phyloP scores from a whole-genome alignment of 306 rosid genomes.

The Citrullus amarus region DNA sequence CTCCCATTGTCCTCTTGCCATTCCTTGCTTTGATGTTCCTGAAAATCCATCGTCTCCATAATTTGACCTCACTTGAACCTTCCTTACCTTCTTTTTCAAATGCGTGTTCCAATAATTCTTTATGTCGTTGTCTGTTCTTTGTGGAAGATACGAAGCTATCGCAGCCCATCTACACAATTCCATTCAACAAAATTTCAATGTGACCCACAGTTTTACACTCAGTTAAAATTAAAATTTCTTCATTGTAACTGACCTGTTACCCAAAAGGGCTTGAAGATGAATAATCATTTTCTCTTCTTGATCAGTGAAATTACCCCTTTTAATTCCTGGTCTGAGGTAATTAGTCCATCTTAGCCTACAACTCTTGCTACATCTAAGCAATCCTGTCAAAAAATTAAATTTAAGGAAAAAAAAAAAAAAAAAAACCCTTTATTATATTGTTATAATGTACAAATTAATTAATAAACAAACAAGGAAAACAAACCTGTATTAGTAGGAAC shows the following conservation, averaged over 20 bases:
- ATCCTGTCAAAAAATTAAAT: slow-evolving; percentile 23
- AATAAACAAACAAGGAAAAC: too few species aligned
- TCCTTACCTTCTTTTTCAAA: slow-evolving; percentile 49
- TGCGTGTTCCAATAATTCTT: slow-evolving; percentile 68
- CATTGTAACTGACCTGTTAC: slow-evolving; percentile 31
- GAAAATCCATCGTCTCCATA: background rate
- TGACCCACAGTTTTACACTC: background rate
- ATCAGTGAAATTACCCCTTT: slow-evolving; percentile 53
- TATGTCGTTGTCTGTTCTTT: slow-evolving; percentile 65
- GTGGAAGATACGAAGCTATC: slow-evolving; percentile 63
- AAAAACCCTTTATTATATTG: too few species aligned
- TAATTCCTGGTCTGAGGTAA: slow-evolving; percentile 64
- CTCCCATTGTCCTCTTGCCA: slow-evolving; percentile 65
- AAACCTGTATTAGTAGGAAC: slow-evolving; percentile 54
- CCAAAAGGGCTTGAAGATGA: slow-evolving; percentile 70
- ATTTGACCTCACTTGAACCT: slow-evolving; percentile 22
- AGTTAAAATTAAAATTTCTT: background rate
- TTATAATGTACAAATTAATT: too few species aligned
- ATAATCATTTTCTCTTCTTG: slow-evolving; percentile 62
- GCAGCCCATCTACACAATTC: slow-evolving; percentile 51
- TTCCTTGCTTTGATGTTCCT: slow-evolving; percentile 6
- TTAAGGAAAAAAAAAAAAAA: too few species aligned
- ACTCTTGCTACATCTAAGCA: slow-evolving; percentile 58
- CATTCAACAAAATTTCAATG: background rate
- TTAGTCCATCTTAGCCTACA: slow-evolving; percentile 70